Evolutionary conservation across 257 asterid species (phyloP).

Genomic region (Fraxinus cuspidata): DNA sequence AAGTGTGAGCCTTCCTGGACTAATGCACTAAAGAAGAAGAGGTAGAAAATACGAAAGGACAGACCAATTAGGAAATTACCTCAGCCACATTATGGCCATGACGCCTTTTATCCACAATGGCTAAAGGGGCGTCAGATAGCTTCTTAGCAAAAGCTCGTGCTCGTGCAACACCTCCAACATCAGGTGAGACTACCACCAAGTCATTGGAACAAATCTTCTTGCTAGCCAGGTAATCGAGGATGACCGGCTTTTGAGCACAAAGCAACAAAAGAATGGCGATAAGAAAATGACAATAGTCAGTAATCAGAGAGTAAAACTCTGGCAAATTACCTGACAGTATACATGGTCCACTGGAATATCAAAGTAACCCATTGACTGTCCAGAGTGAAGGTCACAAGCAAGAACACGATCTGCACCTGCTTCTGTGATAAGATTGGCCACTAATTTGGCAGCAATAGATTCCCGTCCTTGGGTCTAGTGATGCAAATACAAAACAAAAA

Average conservation of each 20-base stretch:
- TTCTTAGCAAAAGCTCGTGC: slow-evolving; percentile 94
- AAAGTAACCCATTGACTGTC: slow-evolving; percentile 92
- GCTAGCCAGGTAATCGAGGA: slow-evolving; percentile 96
- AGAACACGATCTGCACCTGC: slow-evolving; percentile 93
- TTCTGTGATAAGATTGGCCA: slow-evolving; percentile 82
- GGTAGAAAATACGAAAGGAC: slow-evolving; percentile 19
- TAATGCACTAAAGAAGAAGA: slow-evolving; percentile 1
- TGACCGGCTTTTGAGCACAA: slow-evolving; percentile 65
- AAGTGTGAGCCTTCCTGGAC: not conserved
- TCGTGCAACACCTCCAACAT: slow-evolving; percentile 96
- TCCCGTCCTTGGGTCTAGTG: slow-evolving; percentile 89
- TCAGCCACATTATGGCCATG: slow-evolving; percentile 85
- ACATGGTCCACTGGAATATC: slow-evolving; percentile 96
- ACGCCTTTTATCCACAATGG: slow-evolving; percentile 94
- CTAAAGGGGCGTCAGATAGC: slow-evolving; percentile 93
- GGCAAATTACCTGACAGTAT: slow-evolving; percentile 66
- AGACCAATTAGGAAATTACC: slow-evolving; percentile 46
- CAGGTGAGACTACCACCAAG: slow-evolving; percentile 94
- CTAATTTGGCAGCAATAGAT: slow-evolving; percentile 87
- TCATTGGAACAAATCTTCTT: slow-evolving; percentile 72
- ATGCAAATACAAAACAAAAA: slow-evolving; percentile 11
- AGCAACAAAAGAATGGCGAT: slow-evolving; percentile 11
- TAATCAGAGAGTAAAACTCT: slow-evolving; percentile 13
- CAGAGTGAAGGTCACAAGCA: slow-evolving; percentile 95
- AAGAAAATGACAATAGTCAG: not conserved